A percentile compares a stretch with the other conserved stretches of the same genome.
Evolutionary conservation across 768 basidiomycete genomes (phyloP).

Genomic region (Termitomyces sp.): DNA sequence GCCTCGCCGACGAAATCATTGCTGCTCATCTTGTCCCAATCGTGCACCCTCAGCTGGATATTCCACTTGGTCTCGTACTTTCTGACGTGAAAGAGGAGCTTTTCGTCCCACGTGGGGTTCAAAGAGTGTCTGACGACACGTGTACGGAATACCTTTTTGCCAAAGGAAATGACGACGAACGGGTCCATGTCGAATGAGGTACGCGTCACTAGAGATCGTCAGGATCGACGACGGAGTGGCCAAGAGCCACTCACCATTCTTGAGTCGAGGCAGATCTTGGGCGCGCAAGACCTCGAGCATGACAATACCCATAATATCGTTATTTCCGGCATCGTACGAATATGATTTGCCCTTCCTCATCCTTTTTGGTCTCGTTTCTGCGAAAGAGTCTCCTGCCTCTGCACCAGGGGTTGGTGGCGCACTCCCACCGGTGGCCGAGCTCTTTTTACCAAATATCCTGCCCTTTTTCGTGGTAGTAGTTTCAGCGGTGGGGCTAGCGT

Average conservation of each 20-base stretch:
- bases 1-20: slow-evolving; percentile 90
- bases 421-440: too few species aligned
- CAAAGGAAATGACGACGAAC: slow-evolving; percentile 92
- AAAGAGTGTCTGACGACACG: slow-evolving; percentile 77
- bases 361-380: slow-evolving; percentile 10
- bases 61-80: slow-evolving; percentile 53
- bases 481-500: neutral
- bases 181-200: slow-evolving; percentile 97
- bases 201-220: slow-evolving; percentile 55
- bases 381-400: too few species aligned
- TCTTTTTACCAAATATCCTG: neutral
- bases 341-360: slow-evolving; percentile 22
- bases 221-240: neutral
- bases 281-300: slow-evolving; percentile 89
- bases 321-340: slow-evolving; percentile 59
- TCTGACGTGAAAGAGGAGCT: slow-evolving; percentile 91
- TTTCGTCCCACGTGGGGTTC: slow-evolving; percentile 93
- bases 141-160: slow-evolving; percentile 95
- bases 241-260: slow-evolving; percentile 64
- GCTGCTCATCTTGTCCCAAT: slow-evolving; percentile 92
- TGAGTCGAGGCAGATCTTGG: slow-evolving; percentile 76
- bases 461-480: neutral
- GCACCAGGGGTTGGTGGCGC: too few species aligned
- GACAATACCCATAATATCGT: slow-evolving; percentile 88
- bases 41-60: slow-evolving; percentile 78